phyloP scores from a whole-genome alignment of 1,284 basidiomycete genomes.

The Puccinia hordei region DNA sequence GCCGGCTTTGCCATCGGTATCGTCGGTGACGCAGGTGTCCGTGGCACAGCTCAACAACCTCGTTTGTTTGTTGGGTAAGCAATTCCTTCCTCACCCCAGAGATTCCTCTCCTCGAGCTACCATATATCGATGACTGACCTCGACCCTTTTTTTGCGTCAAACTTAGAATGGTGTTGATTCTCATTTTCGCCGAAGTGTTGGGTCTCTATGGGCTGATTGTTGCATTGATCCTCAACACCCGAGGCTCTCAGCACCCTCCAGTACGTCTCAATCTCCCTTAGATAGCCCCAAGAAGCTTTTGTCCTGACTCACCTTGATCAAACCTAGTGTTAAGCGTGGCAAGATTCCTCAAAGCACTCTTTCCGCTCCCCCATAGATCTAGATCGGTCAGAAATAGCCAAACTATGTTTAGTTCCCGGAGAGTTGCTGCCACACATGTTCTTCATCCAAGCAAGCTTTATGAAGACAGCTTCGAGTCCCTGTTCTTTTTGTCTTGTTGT shows the following conservation, averaged over 20 bases:
- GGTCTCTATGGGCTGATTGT: conserved; percentile 62
- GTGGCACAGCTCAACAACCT: conserved; percentile 62
- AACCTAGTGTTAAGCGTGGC: too few species aligned
- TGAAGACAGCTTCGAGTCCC: too few species aligned
- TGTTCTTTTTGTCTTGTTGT: too few species aligned
- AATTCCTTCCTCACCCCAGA: background rate
- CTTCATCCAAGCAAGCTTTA: too few species aligned
- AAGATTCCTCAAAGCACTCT: too few species aligned
- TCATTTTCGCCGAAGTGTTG: conserved; percentile 62
- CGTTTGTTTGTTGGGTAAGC: conserved; percentile 59
- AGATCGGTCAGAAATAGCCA: too few species aligned
- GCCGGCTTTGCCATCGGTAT: conserved; percentile 63
- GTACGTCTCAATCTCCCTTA: conserved; percentile 15
- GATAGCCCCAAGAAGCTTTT: background rate
- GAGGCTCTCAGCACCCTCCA: conserved; percentile 37
- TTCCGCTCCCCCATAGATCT: too few species aligned
- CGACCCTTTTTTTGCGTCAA: background rate
- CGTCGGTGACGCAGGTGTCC: conserved; percentile 62
- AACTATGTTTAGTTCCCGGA: too few species aligned
- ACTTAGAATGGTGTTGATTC: conserved; percentile 58
- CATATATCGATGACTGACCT: conserved; percentile 9
- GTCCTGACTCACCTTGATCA: background rate
- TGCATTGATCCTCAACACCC: conserved; percentile 61
- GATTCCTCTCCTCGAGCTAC: background rate
- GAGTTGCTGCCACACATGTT: too few species aligned